A percentile compares a stretch with the other conserved stretches of the same genome.
Evolutionary conservation across 352 stramenopile species (phyloP).

Genomic region (Phytophthora sansomeana): DNA sequence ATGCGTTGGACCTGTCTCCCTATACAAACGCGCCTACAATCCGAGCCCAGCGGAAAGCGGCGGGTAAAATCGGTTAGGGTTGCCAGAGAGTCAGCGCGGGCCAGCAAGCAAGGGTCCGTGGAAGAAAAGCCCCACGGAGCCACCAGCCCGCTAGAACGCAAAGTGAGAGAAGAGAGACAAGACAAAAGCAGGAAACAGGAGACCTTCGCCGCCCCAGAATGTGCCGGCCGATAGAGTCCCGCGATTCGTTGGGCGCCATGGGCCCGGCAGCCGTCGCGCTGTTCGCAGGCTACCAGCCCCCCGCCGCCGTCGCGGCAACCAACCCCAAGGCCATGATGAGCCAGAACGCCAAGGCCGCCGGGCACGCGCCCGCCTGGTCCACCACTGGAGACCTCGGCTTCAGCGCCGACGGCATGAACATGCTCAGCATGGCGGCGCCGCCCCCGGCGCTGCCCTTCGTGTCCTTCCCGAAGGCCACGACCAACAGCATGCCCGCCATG

Average conservation of each 20-base stretch:
- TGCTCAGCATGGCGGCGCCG: constrained; percentile 68
- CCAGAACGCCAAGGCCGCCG: constrained; percentile 36
- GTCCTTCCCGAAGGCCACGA: constrained; percentile 56
- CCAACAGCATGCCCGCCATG: constrained; percentile 62
- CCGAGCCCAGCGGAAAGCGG: no score
- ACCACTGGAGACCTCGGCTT: constrained; percentile 39
- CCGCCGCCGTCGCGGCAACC: constrained; percentile 20
- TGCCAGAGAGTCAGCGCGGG: no score
- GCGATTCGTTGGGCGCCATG: constrained; percentile 85
- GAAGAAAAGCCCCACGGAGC: constrained; percentile 25
- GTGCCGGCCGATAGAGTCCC: constrained; percentile 86
- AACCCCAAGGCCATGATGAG: constrained; percentile 49
- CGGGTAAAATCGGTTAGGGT: background rate
- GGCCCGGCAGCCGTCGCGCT: constrained; percentile 72
- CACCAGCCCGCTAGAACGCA: constrained; percentile 36
- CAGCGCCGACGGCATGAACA: constrained; percentile 54
- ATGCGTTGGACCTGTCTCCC: constrained; percentile 20
- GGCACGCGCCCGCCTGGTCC: constrained; percentile 34
- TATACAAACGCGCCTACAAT: constrained; percentile 5
- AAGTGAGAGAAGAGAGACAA: constrained; percentile 27
- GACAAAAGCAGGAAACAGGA: constrained; percentile 40
- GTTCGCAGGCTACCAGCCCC: constrained; percentile 79
- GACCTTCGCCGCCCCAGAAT: constrained; percentile 41
- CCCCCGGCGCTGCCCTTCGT: constrained; percentile 74
- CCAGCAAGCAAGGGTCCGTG: constrained; percentile 15